Base-by-base conservation (phyloP, 2,329 filamentous ascomycete genomes). In the Orbilia oligospora region DNA sequence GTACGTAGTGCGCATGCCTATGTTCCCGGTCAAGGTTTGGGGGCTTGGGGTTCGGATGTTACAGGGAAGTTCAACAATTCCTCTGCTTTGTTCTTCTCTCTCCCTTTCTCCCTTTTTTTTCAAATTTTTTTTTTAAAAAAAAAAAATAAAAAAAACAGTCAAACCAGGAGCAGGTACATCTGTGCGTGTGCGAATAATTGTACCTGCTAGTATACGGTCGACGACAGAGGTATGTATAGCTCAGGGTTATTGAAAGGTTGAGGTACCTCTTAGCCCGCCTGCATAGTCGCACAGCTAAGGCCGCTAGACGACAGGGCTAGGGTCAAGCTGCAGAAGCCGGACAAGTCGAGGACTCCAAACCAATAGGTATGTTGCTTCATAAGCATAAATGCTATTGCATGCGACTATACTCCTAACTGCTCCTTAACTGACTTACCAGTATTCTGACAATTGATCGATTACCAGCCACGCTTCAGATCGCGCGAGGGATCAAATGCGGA, bases 271-370 rank as follows among this genome's bases (percentile, higher is more conserved):
- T 16, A 44, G 10, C 18, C 16, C 6, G 44, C 22, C 58, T 77
- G 73, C 70, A 77, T 77, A 77, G 66, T 71, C 70, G 73, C 73
- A 71, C 67, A 70, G 67, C 65, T 71, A 77, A 77, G 61, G 61
- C 61, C 66, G 61, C 61, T 48, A 49, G 67, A 77, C 67, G 44
- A 46, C 44, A 46, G 44, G 44, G 44, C 44, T 46, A 69, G 66
- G 73, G 73, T 71, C 73, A 20, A 77, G 67, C 73, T 77, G 73
- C 73, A 77, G 67, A 76, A 65, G 44, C 71, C 61, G 56, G 64
- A 58, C 61, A 55, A 6, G 67, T 36, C 20, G 53, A 55, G 41
- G 30, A 67, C 67, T 61, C 38, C 46, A 68, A 53, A 12, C 56
- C 56, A 61, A 61, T 61, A 61, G 44, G 30, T 56, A 27, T 41